Percentiles rank a stretch among this genome's conserved stretches.
These are phyloP conservation scores for Leptographium flavum DNA, from an alignment of 2,329 filamentous ascomycete genomes.

Conservation along the genomic window DNA sequence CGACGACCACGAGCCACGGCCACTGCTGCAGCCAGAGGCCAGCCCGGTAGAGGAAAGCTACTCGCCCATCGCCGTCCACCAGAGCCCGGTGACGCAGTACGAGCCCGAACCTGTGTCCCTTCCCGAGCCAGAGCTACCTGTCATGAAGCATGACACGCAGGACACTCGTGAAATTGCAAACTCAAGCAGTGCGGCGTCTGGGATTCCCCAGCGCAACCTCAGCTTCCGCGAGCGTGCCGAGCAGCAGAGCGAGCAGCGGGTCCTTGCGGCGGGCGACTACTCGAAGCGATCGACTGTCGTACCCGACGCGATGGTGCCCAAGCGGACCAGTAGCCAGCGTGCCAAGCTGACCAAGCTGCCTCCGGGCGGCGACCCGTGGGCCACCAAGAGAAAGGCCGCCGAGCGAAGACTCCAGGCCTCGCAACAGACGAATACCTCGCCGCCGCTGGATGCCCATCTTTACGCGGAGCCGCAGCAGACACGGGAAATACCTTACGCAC, in stretches of 20 bases:
- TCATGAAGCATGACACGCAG: neutral
- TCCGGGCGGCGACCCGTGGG: slow-evolving; percentile 34
- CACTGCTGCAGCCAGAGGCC: slow-evolving; percentile 10
- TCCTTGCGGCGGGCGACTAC: slow-evolving; percentile 15
- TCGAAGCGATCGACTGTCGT: neutral
- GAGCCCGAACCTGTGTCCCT: slow-evolving; percentile 14
- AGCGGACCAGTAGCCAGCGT: slow-evolving; percentile 26
- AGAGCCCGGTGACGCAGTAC: slow-evolving; percentile 18
- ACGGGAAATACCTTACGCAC: neutral
- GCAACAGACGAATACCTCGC: slow-evolving; percentile 11
- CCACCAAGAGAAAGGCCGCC: slow-evolving; percentile 26
- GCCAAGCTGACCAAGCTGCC: slow-evolving; percentile 44
- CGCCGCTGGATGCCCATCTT: neutral
- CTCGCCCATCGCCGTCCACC: slow-evolving; percentile 8
- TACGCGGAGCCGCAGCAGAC: neutral
- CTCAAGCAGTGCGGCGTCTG: slow-evolving; percentile 14
- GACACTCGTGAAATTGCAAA: slow-evolving; percentile 15
- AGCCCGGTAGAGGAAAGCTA: slow-evolving; percentile 10
- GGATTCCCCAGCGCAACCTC: slow-evolving; percentile 36
- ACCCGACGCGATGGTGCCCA: neutral
- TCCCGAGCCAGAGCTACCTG: neutral
- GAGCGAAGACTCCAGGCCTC: slow-evolving; percentile 23
- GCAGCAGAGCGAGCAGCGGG: slow-evolving; percentile 23
- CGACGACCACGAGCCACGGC: slow-evolving; percentile 13
- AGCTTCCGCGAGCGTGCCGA: slow-evolving; percentile 47